Conservation (phyloP, 75 land plant genomes). For the Picea sitchensis region DNA sequence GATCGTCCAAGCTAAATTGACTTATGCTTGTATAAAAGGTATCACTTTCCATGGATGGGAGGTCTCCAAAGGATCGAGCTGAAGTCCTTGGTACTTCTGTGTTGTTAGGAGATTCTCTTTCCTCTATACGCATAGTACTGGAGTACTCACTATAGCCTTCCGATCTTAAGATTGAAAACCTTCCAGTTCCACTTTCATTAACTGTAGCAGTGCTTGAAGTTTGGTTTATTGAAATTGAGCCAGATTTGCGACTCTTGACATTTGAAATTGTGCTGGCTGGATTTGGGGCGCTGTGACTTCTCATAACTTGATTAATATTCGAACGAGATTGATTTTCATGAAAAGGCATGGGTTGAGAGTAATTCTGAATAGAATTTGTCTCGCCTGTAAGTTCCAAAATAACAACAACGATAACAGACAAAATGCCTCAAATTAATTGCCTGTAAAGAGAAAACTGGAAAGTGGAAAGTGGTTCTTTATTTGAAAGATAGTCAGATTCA, state of each 20-base stretch:
- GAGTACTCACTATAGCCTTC: not conserved
- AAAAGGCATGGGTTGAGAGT: not conserved
- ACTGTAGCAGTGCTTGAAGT: not conserved
- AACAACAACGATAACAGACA: not conserved
- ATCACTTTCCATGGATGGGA: not conserved
- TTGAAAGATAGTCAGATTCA: not conserved
- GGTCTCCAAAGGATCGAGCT: not conserved
- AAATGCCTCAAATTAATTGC: constrained; percentile 1
- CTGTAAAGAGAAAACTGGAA: not conserved
- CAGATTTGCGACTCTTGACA: not conserved
- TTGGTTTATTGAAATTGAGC: not conserved
- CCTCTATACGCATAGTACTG: not conserved
- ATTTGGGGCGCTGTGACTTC: not conserved
- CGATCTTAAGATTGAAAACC: not conserved
- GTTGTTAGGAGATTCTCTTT: not conserved
- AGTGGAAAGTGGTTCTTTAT: not conserved
- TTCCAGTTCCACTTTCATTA: not conserved
- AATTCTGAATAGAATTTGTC: not conserved
- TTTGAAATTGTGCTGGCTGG: not conserved
- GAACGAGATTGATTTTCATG: constrained; percentile 4
- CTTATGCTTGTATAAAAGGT: not conserved
- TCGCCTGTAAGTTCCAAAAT: not conserved
- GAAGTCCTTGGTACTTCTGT: not conserved
- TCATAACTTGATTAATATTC: not conserved
- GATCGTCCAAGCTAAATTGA: not conserved